These are phyloP conservation scores for Penicillium taxi DNA, from an alignment of 495 filamentous ascomycete genomes.

Conservation along the genomic window DNA sequence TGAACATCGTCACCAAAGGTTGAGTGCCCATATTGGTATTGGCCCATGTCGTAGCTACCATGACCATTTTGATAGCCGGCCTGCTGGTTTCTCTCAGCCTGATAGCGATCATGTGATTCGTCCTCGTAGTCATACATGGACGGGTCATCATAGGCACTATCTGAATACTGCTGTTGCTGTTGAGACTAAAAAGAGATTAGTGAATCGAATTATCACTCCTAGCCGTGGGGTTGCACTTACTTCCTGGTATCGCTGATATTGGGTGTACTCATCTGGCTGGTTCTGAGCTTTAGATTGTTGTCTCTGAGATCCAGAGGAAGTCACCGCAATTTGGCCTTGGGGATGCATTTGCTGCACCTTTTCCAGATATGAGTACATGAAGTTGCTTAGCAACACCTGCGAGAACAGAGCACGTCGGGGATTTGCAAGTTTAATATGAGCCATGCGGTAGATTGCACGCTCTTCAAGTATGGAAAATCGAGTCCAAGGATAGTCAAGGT, in stretches of 20 bases:
- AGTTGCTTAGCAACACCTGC: conserved; percentile 96
- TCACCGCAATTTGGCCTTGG: conserved; percentile 74
- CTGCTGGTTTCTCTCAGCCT: conserved; percentile 45
- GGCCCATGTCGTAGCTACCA: conserved; percentile 35
- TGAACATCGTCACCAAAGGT: conserved; percentile 45
- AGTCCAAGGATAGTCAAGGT: conserved; percentile 92
- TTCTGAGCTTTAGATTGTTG: conserved; percentile 57
- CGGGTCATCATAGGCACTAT: conserved; percentile 48
- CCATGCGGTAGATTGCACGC: conserved; percentile 95
- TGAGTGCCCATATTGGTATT: conserved; percentile 43
- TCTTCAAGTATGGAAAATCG: conserved; percentile 94
- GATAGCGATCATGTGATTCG: conserved; percentile 43
- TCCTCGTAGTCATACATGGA: conserved; percentile 53
- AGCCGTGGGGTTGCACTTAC: conserved; percentile 30
- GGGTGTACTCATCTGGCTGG: conserved; percentile 54
- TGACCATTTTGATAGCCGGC: conserved; percentile 42
- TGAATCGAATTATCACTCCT: neutral
- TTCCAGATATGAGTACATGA: conserved; percentile 99
- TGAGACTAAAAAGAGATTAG: conserved; percentile 14
- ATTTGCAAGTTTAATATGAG: conserved; percentile 97
- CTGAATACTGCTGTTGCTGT: conserved; percentile 36
- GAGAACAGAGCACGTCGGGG: conserved; percentile 86
- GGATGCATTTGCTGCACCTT: conserved; percentile 99
- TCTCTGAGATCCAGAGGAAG: conserved; percentile 49
- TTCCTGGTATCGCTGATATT: conserved; percentile 60